phyloP scores from a whole-genome alignment of 805 yeast genomes.

The Myxozyma neotropica region DNA sequence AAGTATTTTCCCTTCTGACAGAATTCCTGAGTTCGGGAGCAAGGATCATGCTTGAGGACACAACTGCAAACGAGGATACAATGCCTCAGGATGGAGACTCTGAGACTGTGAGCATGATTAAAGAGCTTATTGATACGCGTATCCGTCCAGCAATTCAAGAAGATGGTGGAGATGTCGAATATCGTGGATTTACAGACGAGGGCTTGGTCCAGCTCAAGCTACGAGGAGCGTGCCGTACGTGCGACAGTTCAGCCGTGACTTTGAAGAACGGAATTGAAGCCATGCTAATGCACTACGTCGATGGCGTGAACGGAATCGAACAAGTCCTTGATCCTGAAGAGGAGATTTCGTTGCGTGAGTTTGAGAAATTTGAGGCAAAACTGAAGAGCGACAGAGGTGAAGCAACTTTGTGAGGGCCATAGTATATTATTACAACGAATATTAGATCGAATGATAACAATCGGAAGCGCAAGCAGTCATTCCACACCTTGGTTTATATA shows the following conservation, averaged over 20 bases:
- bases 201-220: constrained; percentile 87
- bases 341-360: constrained; percentile 73
- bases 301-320: constrained; percentile 86
- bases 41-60: constrained; percentile 49
- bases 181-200: constrained; percentile 79
- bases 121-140: constrained; percentile 89
- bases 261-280: constrained; percentile 93
- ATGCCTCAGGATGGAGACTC: constrained; percentile 65
- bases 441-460: too few relatives aligned
- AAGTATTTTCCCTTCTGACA: constrained; percentile 55
- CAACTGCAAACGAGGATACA: constrained; percentile 45
- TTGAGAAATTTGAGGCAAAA: constrained; percentile 75
- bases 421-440: too few relatives aligned
- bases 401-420: too few relatives aligned
- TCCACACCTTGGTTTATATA: too few relatives aligned
- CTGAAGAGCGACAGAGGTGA: constrained; percentile 46
- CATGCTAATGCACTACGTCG: constrained; percentile 96
- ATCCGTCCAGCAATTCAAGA: constrained; percentile 98
- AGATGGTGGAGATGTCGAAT: constrained; percentile 97
- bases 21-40: constrained; percentile 51
- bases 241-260: constrained; percentile 89
- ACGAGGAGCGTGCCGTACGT: constrained; percentile 94
- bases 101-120: constrained; percentile 85
- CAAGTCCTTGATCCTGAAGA: constrained; percentile 85
- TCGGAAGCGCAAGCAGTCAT: too few relatives aligned